A percentile compares a stretch with the other conserved stretches of the same genome.
These are phyloP conservation scores for Lachancea quebecensis DNA, from an alignment of 805 yeast species.

Conservation along the genomic window DNA sequence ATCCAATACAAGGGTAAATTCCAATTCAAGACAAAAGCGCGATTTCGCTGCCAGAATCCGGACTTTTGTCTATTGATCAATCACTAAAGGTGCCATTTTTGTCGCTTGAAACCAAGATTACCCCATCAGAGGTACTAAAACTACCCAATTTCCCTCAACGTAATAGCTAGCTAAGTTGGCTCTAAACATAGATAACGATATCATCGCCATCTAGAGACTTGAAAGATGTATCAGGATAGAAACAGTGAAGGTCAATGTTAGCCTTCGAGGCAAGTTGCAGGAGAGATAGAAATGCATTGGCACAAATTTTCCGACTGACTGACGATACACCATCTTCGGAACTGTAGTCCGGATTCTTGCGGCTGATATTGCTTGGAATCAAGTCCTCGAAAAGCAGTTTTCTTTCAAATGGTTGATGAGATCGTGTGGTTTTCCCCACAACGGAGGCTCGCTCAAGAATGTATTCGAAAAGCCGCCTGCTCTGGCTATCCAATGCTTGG, in stretches of 20 bases:
- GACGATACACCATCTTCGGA: conserved; percentile 2
- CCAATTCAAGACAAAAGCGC: no score
- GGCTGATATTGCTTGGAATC: conserved; percentile 22
- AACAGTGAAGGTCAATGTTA: conserved; percentile 8
- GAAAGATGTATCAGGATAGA: conserved; percentile 1
- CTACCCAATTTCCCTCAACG: no score
- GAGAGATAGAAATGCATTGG: conserved; percentile 28
- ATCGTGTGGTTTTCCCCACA: conserved; percentile 17
- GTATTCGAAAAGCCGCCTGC: conserved; percentile 26
- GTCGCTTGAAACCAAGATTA: no score
- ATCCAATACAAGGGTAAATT: no score
- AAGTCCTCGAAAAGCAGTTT: conserved; percentile 24
- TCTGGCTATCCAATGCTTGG: conserved; percentile 19
- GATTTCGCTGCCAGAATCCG: no score
- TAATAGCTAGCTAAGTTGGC: no score
- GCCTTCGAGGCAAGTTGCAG: conserved; percentile 25
- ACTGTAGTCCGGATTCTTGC: neutral
- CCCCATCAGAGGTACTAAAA: no score
- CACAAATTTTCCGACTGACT: conserved; percentile 23
- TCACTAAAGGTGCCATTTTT: no score
- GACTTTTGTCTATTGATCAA: no score
- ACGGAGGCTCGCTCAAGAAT: conserved; percentile 19
- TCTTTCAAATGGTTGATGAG: conserved; percentile 14
- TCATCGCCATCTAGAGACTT: conserved; percentile 15
- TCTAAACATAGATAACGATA: conserved; percentile 13